Base-by-base conservation (phyloP, 2,329 filamentous ascomycete species). In the Microdochium trichocladiopsis region DNA sequence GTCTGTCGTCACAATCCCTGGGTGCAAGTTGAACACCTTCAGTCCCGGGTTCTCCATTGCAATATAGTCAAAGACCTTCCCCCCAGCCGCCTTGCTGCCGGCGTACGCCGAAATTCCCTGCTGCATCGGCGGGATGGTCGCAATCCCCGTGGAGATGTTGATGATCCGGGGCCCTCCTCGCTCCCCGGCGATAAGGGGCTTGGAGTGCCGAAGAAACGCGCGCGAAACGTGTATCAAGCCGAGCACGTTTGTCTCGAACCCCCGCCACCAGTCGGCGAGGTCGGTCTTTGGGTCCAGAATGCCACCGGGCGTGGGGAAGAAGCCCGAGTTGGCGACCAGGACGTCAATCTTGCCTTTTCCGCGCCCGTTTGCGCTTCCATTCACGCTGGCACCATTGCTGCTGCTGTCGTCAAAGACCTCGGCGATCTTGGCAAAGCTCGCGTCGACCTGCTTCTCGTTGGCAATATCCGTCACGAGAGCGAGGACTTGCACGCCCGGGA, bases 1-100 rank as follows among this genome's bases (percentile, higher is more conserved):
- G 3, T 67, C 71, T 0, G 69, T 73, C 4, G 60, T 63, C 3
- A 75, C 59, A 1, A 71, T 61, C 1, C 73, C 73, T 1, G 73
- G 72, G 8, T 76, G 73, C 2, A 72, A 58, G 47, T 61, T 63
- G 14, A 69, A 65, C n/a, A 74, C 60, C 14, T 65, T 60, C 0
- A 74, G 28, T 0, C 63, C 56, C 0, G 70, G 70, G 25, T 74
- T 66, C 54, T 69, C 69, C 9, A 58, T 59, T 1, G 59, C 60
- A 2, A 73, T 53, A 25, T 63, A 66, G 18, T 71, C 64, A 24
- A 69, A 62, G 48, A 75, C 54, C 28, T 70, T 69, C 2, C 60
- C 41, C 1, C 55, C 56, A 0, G 69, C 73, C 10, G 64, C 52
- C 51, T 76, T 75, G 1, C 59, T 58, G 1, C 63, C 55, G 0